Percentiles rank a stretch among this genome's conserved stretches.
These are phyloP conservation scores for Adansonia madagascariensis DNA, from an alignment of 441 rosid genomes.

Conservation along the genomic window DNA sequence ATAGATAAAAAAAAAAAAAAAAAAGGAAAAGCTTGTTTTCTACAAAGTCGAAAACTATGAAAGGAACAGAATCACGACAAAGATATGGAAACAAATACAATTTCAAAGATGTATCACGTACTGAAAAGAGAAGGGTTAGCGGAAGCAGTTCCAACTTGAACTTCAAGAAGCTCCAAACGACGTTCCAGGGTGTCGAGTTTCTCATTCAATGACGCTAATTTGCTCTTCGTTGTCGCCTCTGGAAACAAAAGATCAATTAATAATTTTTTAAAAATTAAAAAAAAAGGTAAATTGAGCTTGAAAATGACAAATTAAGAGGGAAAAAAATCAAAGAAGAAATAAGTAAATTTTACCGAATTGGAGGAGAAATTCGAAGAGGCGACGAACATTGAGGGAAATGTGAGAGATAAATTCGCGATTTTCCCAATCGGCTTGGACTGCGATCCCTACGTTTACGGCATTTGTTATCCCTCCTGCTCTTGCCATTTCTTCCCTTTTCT, in stretches of 20 bases:
- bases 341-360: conserved; percentile 69
- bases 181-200: conserved; percentile 89
- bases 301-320: background rate
- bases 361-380: conserved; percentile 96
- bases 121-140: conserved; percentile 79
- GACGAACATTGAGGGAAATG: conserved; percentile 94
- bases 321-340: no score
- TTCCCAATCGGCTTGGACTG: conserved; percentile 99
- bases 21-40: background rate
- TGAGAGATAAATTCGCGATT: conserved; percentile 97
- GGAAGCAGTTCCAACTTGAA: conserved; percentile 88
- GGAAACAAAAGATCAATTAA: conserved; percentile 5
- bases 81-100: conserved; percentile 7
- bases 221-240: conserved; percentile 91
- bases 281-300: background rate
- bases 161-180: conserved; percentile 84
- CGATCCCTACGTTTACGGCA: conserved; percentile 97
- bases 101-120: conserved; percentile 36
- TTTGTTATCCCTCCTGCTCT: conserved; percentile 95
- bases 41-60: background rate
- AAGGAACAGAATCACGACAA: background rate
- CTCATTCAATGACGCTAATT: conserved; percentile 73
- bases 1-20: background rate
- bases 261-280: background rate
- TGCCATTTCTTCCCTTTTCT: conserved; percentile 53